Base-by-base conservation (phyloP, 805 yeast species). In the Zygotorulaspora florentina region DNA sequence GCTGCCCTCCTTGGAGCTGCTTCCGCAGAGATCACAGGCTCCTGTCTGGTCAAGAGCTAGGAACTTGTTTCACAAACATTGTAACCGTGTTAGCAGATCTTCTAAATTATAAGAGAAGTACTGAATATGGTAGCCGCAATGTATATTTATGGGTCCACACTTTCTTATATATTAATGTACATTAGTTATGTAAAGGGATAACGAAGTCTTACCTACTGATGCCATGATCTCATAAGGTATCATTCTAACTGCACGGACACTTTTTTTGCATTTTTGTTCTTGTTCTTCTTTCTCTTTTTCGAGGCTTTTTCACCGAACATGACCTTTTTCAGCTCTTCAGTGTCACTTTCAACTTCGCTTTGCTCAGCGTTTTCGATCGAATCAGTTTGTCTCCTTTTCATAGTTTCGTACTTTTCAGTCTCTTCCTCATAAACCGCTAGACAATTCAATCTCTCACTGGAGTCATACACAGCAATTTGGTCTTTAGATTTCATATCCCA, bases 11-110 rank as follows among this genome's bases (percentile, higher is more conserved):
- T 75, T 93, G 65, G 77, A 87, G 68, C 82, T 86, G 65, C 76
- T 93, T 59, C 90, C 95, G 58, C 70, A 87, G 53, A 84, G 97
- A 70, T 72, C 80, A 44, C 72, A 81, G 37, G 85, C 96, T 23
- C 88, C 89, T 12, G 97, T 89, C 18, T 93, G 99, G 99, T 76
- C 74, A 29, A 85, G 82, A 66, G 98, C 98, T 50, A 85, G 84
- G 74, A 73, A 76, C 53, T 73, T 91, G 60, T 93, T 83, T 62
- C 83, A 87, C 56, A 82, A 84, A 63, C 95, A 90, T 68, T 95
- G 87, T 56, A 77, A 82, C 47, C 82, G 95, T 63, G 79, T 87
- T 52, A 61, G 62, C 46, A 74, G 76, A 63, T 58, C 68, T 38
- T 69, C 77, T 39, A 74, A 73, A 56, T 59, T 77, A 54, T 71